These are phyloP conservation scores for Penicillium longicatenatum DNA, from an alignment of 495 filamentous ascomycete species.

Conservation along the genomic window DNA sequence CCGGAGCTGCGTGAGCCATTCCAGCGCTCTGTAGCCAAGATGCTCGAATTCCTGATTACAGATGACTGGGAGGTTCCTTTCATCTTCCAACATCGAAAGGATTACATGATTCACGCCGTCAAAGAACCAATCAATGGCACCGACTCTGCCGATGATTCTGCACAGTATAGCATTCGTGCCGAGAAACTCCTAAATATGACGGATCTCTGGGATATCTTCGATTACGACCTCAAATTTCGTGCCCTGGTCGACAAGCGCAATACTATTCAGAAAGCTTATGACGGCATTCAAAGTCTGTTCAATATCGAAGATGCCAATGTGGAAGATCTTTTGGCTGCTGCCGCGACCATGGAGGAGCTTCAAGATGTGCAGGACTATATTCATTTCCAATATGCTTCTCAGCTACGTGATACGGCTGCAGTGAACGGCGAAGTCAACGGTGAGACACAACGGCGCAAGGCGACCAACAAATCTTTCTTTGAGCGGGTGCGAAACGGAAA, in stretches of 20 bases:
- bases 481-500: conserved; percentile 79
- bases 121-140: conserved; percentile 61
- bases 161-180: conserved; percentile 71
- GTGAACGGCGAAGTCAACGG: conserved; percentile 55
- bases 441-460: conserved; percentile 72
- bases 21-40: conserved; percentile 82
- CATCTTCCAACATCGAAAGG: conserved; percentile 96
- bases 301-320: conserved; percentile 58
- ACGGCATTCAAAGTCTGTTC: conserved; percentile 62
- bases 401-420: conserved; percentile 71
- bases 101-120: conserved; percentile 92
- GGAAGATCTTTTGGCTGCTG: conserved; percentile 76
- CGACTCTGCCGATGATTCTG: conserved; percentile 61
- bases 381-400: conserved; percentile 86
- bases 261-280: conserved; percentile 73
- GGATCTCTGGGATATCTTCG: conserved; percentile 92
- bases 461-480: conserved; percentile 70
- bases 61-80: conserved; percentile 95
- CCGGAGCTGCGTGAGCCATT: conserved; percentile 76
- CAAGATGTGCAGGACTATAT: conserved; percentile 97
- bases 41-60: conserved; percentile 91
- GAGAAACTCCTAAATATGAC: conserved; percentile 90
- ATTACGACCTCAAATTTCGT: conserved; percentile 91
- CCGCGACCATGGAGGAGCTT: conserved; percentile 84
- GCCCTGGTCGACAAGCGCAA: conserved; percentile 88